These are phyloP conservation scores for Didymosphaeria variabile DNA, from an alignment of 2,329 filamentous ascomycete species.

Conservation along the genomic window DNA sequence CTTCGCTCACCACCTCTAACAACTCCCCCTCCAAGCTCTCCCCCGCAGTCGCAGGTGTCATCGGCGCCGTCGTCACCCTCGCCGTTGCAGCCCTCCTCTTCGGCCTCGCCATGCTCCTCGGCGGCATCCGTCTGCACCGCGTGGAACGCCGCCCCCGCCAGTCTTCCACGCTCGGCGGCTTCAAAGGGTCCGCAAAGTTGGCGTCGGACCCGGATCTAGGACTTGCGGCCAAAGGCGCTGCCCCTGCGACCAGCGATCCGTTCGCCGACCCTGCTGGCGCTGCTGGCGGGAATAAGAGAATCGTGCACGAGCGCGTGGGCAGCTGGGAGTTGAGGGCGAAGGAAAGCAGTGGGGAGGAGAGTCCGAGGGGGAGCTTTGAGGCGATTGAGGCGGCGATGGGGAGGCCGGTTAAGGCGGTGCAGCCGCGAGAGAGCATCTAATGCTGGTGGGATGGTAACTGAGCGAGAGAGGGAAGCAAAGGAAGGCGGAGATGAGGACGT, in stretches of 20 bases:
- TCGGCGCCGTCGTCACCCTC: conserved; percentile 64
- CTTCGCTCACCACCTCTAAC: conserved; percentile 8
- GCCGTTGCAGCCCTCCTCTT: conserved; percentile 55
- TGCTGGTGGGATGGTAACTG: background rate
- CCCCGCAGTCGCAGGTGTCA: conserved; percentile 62
- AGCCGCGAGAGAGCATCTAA: conserved; percentile 59
- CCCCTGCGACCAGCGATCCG: conserved; percentile 32
- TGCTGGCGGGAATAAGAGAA: conserved; percentile 25
- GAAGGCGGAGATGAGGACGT: background rate
- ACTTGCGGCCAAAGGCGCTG: conserved; percentile 54
- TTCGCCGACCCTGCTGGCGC: background rate
- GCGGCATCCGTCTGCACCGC: conserved; percentile 57
- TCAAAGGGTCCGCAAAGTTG: conserved; percentile 65
- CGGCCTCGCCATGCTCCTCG: conserved; percentile 54
- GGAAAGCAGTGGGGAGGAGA: conserved; percentile 36
- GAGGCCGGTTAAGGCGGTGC: conserved; percentile 58
- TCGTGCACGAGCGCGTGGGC: conserved; percentile 62
- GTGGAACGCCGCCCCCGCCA: conserved; percentile 18
- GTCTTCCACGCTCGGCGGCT: conserved; percentile 56
- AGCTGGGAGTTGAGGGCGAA: conserved; percentile 65
- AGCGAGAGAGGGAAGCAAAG: conserved; percentile 20
- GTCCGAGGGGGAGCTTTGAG: conserved; percentile 55
- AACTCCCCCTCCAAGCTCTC: conserved; percentile 33
- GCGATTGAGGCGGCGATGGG: conserved; percentile 53
- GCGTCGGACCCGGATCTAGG: conserved; percentile 63